Base-by-base conservation (phyloP, 2,329 filamentous ascomycete species). In the Botrytis pseudocinerea region DNA sequence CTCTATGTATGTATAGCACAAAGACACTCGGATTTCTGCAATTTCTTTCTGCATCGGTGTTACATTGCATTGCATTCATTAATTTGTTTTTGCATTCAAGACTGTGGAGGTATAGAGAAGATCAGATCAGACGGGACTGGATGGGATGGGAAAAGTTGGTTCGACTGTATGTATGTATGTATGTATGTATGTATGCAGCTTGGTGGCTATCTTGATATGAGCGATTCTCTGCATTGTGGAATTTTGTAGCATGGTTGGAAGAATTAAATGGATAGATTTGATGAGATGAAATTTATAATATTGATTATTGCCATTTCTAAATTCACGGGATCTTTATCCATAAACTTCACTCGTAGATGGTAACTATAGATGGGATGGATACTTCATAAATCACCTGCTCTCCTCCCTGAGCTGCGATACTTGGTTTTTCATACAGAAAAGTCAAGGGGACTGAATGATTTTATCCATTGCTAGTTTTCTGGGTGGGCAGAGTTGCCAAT, bases 21-120 rank as follows among this genome's bases (percentile, higher is more conserved):
- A 57, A 57, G 16, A 3, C n/a, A 0, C 25, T 7, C 7, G 0
- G 6, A 2, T 28, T n/a, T 57, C 5, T 28, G 7, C n/a, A 32
- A 18, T 14, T 42, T 40, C 38, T 4, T 18, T 12, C 1, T 2
- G 25, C 0, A 5, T 1, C 0, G 48, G 5, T 5, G 7, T 28
- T 44, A 44, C 2, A 5, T 35, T 16, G 14, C 1, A 57, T 18
- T 28, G 1, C 32, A 32, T 32, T 2, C 1, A 57, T 18, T 2
- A 1, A 32, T 28, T 57, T 0, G 2, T 57, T 28, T 57, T 1
- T 57, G 32, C n/a, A 57, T 28, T 18, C n/a, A 9, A 2, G n/a
- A 25, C 0, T 18, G n/a, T 2, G n/a, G n/a, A 57, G 51, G n/a
- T 57, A 32, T 32, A 32, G 32, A 32, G 32, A 32, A 32, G 32